Evolutionary conservation across 108 stramenopile genomes (phyloP), one percentile per base, ranked within the genome.

Genomic region (Cylindrotheca fusiformis): DNA sequence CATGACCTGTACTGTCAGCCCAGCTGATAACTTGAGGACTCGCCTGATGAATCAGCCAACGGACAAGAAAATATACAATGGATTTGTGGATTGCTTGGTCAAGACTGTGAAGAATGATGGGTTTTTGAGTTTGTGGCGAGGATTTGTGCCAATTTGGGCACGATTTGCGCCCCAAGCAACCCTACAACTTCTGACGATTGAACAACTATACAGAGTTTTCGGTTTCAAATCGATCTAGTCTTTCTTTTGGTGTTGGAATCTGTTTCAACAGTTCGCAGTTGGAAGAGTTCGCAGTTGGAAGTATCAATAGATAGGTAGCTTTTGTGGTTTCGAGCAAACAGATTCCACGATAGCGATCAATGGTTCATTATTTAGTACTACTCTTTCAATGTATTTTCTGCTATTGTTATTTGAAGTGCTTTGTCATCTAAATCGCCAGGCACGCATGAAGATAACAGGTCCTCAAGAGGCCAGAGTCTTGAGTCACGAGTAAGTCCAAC

Each of bases 131-230:
- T 71, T 95, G 61, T 95, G 87, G 85, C 70, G 86, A 41, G 94
- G 94, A 53, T 95, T 95, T 62, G 57, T 91, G 20, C 94, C 94
- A 6, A 91, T 95, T 48, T 91, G 90, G 90, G 90, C 86, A 5
- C 76, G 94, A 45, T 92, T 95, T 75, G 94, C 94, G n/a, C 94
- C 94, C 3, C 86, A 87, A 59, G 89, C 94, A 0, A 91, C 89
- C 2, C 55, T 95, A 24, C 94, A 95, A 69, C 67, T 94, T 48
- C 73, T 96, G 74, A 85, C 84, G 14, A 83, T 96, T 74, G 95
- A 96, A 66, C 69, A 72, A 50, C 68, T 93, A 55, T 88, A 87
- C 75, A 74, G 55, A 23, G 4, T 52, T 12, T 72, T 74, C 69
- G 93, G 90, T 51, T 91, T 87, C 80, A 79, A 70, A 52, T 74